A percentile compares a stretch with the other conserved stretches of the same genome.
phyloP scores from a whole-genome alignment of 176 grass and related monocot genomes.

The Puya raimondii region DNA sequence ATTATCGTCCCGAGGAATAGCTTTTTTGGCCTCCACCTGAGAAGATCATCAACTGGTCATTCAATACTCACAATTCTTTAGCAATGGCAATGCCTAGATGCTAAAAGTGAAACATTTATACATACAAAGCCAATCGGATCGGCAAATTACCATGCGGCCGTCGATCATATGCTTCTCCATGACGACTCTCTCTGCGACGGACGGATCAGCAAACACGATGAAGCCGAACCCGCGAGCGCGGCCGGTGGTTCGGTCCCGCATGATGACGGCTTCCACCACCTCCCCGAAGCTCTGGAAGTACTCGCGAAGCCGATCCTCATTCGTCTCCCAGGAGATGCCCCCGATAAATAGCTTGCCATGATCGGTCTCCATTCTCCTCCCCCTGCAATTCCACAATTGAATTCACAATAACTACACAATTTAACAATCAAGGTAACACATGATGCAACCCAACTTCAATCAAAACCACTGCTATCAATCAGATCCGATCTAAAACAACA shows the following conservation, averaged over 20 bases:
- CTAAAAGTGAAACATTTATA: background rate
- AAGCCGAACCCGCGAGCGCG: slow-evolving; percentile 91
- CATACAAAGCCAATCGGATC: background rate
- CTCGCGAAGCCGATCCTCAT: slow-evolving; percentile 77
- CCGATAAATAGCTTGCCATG: slow-evolving; percentile 93
- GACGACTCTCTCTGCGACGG: slow-evolving; percentile 61
- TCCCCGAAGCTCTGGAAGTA: slow-evolving; percentile 81
- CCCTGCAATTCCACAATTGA: slow-evolving; percentile 49
- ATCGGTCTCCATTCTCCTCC: slow-evolving; percentile 65
- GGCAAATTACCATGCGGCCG: slow-evolving; percentile 70
- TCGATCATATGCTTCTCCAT: slow-evolving; percentile 95
- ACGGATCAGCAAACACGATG: slow-evolving; percentile 60
- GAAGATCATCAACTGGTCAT: slow-evolving; percentile 2
- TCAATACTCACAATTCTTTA: background rate
- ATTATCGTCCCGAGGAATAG: slow-evolving; percentile 83
- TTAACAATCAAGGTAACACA: slow-evolving; percentile 4
- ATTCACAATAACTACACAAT: slow-evolving; percentile 36
- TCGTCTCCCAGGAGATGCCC: slow-evolving; percentile 96
- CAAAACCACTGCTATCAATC: slow-evolving; percentile 30
- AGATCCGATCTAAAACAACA: slow-evolving; percentile 43
- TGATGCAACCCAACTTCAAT: slow-evolving; percentile 29
- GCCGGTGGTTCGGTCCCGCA: slow-evolving; percentile 82
- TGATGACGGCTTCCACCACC: slow-evolving; percentile 91
- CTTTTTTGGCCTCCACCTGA: slow-evolving; percentile 94
- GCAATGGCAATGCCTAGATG: background rate